phyloP scores from a whole-genome alignment of 2,329 filamentous ascomycete genomes.

The Neurospora sp. region DNA sequence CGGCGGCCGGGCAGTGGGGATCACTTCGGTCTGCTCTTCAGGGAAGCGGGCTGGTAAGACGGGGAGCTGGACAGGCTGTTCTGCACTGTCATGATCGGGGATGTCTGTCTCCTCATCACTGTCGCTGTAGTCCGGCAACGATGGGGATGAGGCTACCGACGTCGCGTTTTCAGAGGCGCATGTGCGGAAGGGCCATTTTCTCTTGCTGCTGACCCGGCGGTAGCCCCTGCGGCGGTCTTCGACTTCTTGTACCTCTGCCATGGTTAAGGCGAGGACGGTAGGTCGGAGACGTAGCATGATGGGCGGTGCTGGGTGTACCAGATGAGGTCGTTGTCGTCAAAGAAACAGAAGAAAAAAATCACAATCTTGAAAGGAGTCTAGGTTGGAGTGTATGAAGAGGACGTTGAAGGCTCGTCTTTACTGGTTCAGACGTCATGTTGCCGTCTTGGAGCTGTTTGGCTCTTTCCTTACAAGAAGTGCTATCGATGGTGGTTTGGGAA shows the following conservation, averaged over 20 bases:
- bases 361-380: neutral
- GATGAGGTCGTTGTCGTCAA: neutral
- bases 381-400: neutral
- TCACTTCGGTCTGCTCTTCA: neutral
- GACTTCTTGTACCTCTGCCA: conserved; percentile 31
- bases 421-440: neutral
- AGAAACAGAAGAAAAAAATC: neutral
- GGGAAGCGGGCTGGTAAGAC: neutral
- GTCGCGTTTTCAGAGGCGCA: neutral
- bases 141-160: neutral
- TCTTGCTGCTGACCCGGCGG: neutral
- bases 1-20: neutral
- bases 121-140: neutral
- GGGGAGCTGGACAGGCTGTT: neutral
- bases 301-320: neutral
- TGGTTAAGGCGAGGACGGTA: conserved; percentile 29
- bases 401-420: neutral
- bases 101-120: neutral
- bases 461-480: neutral
- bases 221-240: conserved; percentile 22
- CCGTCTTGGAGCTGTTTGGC: neutral
- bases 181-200: neutral
- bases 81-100: neutral
- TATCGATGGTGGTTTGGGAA: neutral
- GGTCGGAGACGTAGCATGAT: conserved; percentile 32